These are phyloP conservation scores for Pichia gijzeniarum DNA, from an alignment of 805 yeast species.

Conservation along the genomic window DNA sequence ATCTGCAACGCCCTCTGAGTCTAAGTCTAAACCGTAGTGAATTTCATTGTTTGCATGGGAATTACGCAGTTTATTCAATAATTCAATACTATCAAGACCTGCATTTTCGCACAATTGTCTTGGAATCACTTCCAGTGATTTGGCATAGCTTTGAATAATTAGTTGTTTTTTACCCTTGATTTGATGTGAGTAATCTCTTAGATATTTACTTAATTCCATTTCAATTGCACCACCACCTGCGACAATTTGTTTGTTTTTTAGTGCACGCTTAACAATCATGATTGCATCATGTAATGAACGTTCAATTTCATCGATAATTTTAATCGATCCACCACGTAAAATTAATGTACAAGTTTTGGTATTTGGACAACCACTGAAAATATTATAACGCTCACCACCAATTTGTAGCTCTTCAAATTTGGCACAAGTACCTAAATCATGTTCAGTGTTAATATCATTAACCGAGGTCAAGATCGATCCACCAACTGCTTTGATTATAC, in stretches of 20 bases:
- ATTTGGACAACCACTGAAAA: slow-evolving; percentile 87
- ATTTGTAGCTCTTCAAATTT: slow-evolving; percentile 89
- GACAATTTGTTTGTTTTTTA: slow-evolving; percentile 78
- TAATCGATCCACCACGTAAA: slow-evolving; percentile 97
- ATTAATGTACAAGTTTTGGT: slow-evolving; percentile 91
- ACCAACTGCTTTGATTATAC: slow-evolving; percentile 91
- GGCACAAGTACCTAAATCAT: slow-evolving; percentile 80
- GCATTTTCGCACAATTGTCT: slow-evolving; percentile 97
- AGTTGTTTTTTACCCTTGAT: slow-evolving; percentile 96
- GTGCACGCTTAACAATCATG: slow-evolving; percentile 95
- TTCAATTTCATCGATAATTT: slow-evolving; percentile 97
- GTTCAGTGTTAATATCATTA: slow-evolving; percentile 52
- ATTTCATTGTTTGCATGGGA: slow-evolving; percentile 89
- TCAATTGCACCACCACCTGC: slow-evolving; percentile 99
- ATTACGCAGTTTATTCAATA: slow-evolving; percentile 84
- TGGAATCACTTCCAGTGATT: slow-evolving; percentile 92
- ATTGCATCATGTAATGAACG: slow-evolving; percentile 97
- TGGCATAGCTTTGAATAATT: slow-evolving; percentile 86
- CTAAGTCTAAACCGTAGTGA: slow-evolving; percentile 93
- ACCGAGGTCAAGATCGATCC: slow-evolving; percentile 80
- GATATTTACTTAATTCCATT: slow-evolving; percentile 87
- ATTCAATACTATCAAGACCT: slow-evolving; percentile 97
- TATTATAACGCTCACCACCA: slow-evolving; percentile 91
- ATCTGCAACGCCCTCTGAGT: slow-evolving; percentile 72
- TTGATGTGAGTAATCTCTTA: slow-evolving; percentile 79